These are phyloP conservation scores for Aspergillus diversus DNA, from an alignment of 495 filamentous ascomycete genomes.

Conservation along the genomic window DNA sequence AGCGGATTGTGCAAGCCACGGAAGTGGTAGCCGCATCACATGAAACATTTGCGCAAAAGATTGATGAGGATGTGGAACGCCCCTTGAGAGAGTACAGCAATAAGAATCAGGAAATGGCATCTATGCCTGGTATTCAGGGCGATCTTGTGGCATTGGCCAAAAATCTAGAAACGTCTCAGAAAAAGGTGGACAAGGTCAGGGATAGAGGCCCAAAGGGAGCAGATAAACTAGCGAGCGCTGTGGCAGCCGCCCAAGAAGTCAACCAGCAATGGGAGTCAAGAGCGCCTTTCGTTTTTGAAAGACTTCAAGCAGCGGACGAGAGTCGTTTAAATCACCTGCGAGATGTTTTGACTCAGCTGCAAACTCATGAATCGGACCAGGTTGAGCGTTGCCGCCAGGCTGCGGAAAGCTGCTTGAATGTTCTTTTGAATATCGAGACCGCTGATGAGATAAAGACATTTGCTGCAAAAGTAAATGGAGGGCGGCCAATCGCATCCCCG, in stretches of 20 bases:
- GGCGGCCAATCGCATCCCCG: slow-evolving; percentile 24
- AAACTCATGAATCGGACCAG: slow-evolving; percentile 91
- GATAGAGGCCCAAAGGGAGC: slow-evolving; percentile 80
- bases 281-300: slow-evolving; percentile 94
- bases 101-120: slow-evolving; percentile 80
- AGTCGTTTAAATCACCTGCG: slow-evolving; percentile 86
- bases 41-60: slow-evolving; percentile 76
- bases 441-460: slow-evolving; percentile 90
- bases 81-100: slow-evolving; percentile 74
- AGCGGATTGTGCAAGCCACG: slow-evolving; percentile 80
- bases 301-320: slow-evolving; percentile 90
- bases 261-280: slow-evolving; percentile 91
- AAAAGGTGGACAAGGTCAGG: slow-evolving; percentile 83
- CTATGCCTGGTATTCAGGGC: slow-evolving; percentile 78
- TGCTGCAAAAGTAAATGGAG: slow-evolving; percentile 55
- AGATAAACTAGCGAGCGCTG: slow-evolving; percentile 77
- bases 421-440: slow-evolving; percentile 85
- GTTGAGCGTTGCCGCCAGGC: slow-evolving; percentile 75
- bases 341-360: slow-evolving; percentile 87
- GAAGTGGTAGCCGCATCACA: slow-evolving; percentile 84
- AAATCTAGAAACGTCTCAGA: slow-evolving; percentile 81
- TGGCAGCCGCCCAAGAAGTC: slow-evolving; percentile 73
- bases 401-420: slow-evolving; percentile 81
- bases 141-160: slow-evolving; percentile 82
- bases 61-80: slow-evolving; percentile 89